phyloP scores from a whole-genome alignment of 1,139 yeast genomes.

The Tardiomyces digboiensis region DNA sequence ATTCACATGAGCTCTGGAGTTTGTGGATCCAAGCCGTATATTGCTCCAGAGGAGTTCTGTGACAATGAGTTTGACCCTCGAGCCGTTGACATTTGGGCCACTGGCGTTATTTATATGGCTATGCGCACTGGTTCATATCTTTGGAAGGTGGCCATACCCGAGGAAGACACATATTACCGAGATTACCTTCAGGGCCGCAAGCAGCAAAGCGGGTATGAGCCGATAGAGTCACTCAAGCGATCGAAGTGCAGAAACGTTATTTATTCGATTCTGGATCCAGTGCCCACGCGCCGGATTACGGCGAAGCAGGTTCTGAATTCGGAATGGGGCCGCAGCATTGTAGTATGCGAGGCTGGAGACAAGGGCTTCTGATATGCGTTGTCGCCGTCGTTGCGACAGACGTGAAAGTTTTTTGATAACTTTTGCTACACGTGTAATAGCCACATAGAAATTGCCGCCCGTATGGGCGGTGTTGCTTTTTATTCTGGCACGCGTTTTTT shows the following conservation, averaged over 20 bases:
- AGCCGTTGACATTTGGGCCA: constrained; percentile 92
- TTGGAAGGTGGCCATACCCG: constrained; percentile 73
- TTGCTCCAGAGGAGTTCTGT: constrained; percentile 91
- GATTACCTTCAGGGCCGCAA: constrained; percentile 69
- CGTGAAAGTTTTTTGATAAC: no score
- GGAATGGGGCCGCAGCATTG: constrained; percentile 93
- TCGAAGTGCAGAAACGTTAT: constrained; percentile 84
- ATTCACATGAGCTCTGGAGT: constrained; percentile 78
- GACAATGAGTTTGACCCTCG: constrained; percentile 78
- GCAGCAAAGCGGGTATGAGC: constrained; percentile 80
- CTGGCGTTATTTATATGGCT: constrained; percentile 96
- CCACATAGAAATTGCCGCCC: constrained; percentile 1
- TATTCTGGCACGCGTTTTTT: no score
- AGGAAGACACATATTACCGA: constrained; percentile 70
- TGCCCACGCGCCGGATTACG: constrained; percentile 74
- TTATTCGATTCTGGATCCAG: constrained; percentile 86
- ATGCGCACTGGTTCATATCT: constrained; percentile 94
- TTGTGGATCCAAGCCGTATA: constrained; percentile 90
- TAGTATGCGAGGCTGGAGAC: constrained; percentile 62
- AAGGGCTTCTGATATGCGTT: constrained; percentile 14
- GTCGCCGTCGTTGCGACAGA: no score
- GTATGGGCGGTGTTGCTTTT: no score
- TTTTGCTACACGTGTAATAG: not conserved
- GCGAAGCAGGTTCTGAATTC: constrained; percentile 83
- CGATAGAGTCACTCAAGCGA: constrained; percentile 72